Conservation (phyloP, 495 filamentous ascomycete genomes). For the Penicillium simplicissimum region DNA sequence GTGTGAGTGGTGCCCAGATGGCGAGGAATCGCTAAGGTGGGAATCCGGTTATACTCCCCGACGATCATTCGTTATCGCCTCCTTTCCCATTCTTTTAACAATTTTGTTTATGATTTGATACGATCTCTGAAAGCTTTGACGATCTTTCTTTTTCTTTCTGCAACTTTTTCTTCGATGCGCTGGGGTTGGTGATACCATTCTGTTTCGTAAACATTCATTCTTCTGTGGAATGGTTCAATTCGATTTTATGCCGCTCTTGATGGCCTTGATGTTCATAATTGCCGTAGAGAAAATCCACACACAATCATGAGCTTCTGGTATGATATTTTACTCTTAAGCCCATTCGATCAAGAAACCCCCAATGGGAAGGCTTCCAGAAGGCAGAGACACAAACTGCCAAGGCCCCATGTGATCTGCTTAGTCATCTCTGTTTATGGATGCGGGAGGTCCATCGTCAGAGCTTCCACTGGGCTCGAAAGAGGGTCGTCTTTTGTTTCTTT, state of each 20-base stretch:
- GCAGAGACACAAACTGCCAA: neutral
- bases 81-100: neutral
- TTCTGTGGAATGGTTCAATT: neutral
- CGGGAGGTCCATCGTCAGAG: neutral
- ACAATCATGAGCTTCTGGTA: neutral
- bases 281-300: too few species aligned
- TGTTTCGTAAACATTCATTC: constrained; percentile 8
- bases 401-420: constrained; percentile 15
- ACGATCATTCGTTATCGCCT: neutral
- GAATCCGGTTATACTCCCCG: neutral
- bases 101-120: constrained; percentile 5
- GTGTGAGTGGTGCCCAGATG: constrained; percentile 15
- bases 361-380: neutral
- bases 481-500: neutral
- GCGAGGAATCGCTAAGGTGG: constrained; percentile 12
- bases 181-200: constrained; percentile 31
- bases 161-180: constrained; percentile 1
- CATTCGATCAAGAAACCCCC: neutral
- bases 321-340: too few species aligned
- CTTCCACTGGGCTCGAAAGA: neutral
- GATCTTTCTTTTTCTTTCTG: neutral
- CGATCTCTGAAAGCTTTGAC: neutral
- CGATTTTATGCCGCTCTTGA: neutral
- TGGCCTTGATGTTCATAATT: too few species aligned
- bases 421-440: constrained; percentile 15